Base-by-base conservation (phyloP, 2,329 filamentous ascomycete species). In the Xylariaceae sp. region DNA sequence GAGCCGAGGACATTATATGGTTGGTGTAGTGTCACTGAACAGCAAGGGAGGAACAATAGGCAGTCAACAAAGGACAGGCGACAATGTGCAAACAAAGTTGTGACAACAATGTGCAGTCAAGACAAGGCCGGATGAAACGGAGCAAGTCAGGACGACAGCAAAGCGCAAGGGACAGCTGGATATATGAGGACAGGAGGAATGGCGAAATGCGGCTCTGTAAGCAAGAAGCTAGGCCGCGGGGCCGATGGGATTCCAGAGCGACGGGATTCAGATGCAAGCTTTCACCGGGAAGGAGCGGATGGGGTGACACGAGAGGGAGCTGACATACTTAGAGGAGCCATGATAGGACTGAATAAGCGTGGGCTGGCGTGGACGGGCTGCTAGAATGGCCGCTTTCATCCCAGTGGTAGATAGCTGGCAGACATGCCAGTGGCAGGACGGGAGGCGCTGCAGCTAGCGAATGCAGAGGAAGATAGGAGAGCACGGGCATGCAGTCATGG, bases 251-350 rank as follows among this genome's bases (percentile, higher is more conserved):
- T 28, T 28, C 22, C 22, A 28, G 22, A 28, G 22, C 22, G 7
- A 28, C 22, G 22, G 22, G 18, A 48, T 18, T 17, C n/a, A 22
- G 31, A 34, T 16, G 16, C 11, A 46, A 10, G 39, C 44, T 36
- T 42, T 14, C 11, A 28, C 34, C 14, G 31, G n/a, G 33, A 16
- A 36, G 33, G 18, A 34, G 17, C 31, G 39, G 43, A 42, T 22
- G 45, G 17, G 31, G 18, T 45, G 45, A 36, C 16, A 42, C 18
- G 22, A 19, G 34, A 31, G 50, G 42, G 48, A 57, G 60, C 55
- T 66, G 62, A 66, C 64, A 63, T 65, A 66, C 64, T 65, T 48
- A 66, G 57, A 49, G 64, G 64, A 43, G 64, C 60, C 64, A 66
- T 66, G 56, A 31, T 58, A 31, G 45, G 44, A 47, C 46, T 33